Conservation (phyloP, 345 rosid species). For the Brassica cretica region DNA sequence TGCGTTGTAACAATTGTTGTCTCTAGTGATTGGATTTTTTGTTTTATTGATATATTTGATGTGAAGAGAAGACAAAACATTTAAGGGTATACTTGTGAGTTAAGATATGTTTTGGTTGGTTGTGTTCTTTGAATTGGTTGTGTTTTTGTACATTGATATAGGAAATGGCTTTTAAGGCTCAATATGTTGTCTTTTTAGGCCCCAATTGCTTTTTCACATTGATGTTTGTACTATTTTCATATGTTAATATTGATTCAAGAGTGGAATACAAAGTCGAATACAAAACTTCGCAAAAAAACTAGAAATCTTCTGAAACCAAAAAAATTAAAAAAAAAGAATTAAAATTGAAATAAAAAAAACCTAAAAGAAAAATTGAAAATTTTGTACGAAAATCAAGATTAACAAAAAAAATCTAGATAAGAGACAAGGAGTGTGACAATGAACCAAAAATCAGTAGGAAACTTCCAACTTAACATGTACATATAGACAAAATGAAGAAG, state of each 20-base stretch:
- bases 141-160: conserved; percentile 19
- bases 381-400: too few relatives aligned
- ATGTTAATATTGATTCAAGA: not conserved
- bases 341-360: not conserved
- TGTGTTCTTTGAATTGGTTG: conserved; percentile 20
- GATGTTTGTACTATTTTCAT: not conserved
- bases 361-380: not conserved
- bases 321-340: too few relatives aligned
- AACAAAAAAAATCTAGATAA: too few relatives aligned
- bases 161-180: not conserved
- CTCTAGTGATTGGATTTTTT: conserved; percentile 6
- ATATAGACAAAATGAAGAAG: not conserved
- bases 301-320: too few relatives aligned
- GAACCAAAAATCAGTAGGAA: not conserved
- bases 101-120: conserved; percentile 2
- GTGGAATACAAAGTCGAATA: not conserved
- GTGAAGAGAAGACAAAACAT: conserved; percentile 18
- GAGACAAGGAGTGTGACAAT: not conserved
- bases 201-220: conserved; percentile 1
- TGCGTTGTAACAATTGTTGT: conserved; percentile 72
- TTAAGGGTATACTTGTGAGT: conserved; percentile 19
- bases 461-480: not conserved
- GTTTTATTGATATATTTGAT: conserved; percentile 17
- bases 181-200: not conserved
- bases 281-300: too few relatives aligned